Evolutionary conservation across 1,139 yeast species (phyloP), one percentile per base, ranked within the genome.

Genomic region (Blastobotrys elegans): DNA sequence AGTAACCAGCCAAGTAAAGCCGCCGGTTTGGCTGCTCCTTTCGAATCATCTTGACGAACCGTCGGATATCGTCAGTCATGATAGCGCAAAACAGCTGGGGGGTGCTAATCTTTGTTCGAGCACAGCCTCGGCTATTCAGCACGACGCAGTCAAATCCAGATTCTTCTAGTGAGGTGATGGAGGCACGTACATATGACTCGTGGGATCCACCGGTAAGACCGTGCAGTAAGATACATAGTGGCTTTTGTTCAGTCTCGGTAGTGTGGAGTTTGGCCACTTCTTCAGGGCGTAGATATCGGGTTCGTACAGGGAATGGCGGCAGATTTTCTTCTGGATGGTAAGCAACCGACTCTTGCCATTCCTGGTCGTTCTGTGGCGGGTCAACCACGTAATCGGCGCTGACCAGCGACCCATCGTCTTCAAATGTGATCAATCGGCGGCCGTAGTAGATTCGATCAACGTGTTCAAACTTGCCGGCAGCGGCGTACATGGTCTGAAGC

Each of bases 191-290:
- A 58, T 89, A 80, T 2, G 92, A 79, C 62, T 90, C 97, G 57
- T 88, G 95, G 18, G 95, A 84, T 0, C 97, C 96, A 18, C 97
- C 97, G 4, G 88, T 90, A 35, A 90, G 75, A 0, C 97, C 97
- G 61, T 90, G 97, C 44, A 83, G 68, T 4, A 84, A 72, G 22
- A 89, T 75, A 30, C 85, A 75, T 47, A 89, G 68, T 1, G 96
- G 96, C 47, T 71, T 75, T 4, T 68, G 64, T 26, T 69, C 72
- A 26, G 63, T 62, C 1, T 61, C 61, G 1, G 63, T 57, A 29
- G 57, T 58, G 31, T 61, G 65, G 16, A 60, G 44, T 4, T 59
- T 58, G 2, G 58, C 60, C n/a, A 75, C 49, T 60, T 82, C 88
- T 5, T 68, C 71, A 1, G 74, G 70, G 2, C 75, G 70, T 57